phyloP scores from a whole-genome alignment of 768 basidiomycete genomes.

The Aureoboletus auriporus region DNA sequence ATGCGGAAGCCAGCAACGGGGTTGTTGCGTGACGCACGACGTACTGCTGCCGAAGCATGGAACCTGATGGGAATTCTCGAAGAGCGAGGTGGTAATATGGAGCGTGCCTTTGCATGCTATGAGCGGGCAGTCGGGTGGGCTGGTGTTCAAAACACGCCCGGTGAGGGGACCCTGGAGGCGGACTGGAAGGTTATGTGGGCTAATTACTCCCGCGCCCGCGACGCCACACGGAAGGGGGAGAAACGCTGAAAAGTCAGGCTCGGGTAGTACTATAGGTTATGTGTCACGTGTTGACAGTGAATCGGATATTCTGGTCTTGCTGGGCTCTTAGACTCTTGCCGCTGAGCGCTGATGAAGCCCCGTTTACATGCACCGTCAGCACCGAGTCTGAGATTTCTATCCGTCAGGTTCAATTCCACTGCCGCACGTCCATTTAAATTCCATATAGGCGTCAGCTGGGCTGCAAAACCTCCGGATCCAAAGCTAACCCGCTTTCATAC shows the following conservation, averaged over 20 bases:
- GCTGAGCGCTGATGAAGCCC: slow-evolving; percentile 4
- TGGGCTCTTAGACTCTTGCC: background rate
- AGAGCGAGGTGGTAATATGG: slow-evolving; percentile 38
- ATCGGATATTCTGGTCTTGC: background rate
- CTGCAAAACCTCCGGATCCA: slow-evolving; percentile 57
- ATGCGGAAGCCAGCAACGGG: slow-evolving; percentile 53
- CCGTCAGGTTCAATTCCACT: slow-evolving; percentile 19
- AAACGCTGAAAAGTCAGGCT: background rate
- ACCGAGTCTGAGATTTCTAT: background rate
- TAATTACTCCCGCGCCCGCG: slow-evolving; percentile 55
- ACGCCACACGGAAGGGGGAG: slow-evolving; percentile 12
- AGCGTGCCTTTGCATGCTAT: slow-evolving; percentile 56
- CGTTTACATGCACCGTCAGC: slow-evolving; percentile 1
- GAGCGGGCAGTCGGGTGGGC: slow-evolving; percentile 70
- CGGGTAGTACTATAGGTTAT: background rate
- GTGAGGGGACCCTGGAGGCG: slow-evolving; percentile 50
- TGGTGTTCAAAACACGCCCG: slow-evolving; percentile 42
- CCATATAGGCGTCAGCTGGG: slow-evolving; percentile 76
- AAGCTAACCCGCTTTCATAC: slow-evolving; percentile 31
- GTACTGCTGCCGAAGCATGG: slow-evolving; percentile 74
- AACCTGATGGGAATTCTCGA: slow-evolving; percentile 64
- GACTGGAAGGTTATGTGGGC: slow-evolving; percentile 60
- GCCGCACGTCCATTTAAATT: slow-evolving; percentile 58
- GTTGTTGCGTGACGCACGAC: slow-evolving; percentile 64
- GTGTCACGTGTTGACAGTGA: slow-evolving; percentile 20